These are phyloP conservation scores for Shiraia sp. DNA, from an alignment of 2,329 filamentous ascomycete genomes.

Conservation along the genomic window DNA sequence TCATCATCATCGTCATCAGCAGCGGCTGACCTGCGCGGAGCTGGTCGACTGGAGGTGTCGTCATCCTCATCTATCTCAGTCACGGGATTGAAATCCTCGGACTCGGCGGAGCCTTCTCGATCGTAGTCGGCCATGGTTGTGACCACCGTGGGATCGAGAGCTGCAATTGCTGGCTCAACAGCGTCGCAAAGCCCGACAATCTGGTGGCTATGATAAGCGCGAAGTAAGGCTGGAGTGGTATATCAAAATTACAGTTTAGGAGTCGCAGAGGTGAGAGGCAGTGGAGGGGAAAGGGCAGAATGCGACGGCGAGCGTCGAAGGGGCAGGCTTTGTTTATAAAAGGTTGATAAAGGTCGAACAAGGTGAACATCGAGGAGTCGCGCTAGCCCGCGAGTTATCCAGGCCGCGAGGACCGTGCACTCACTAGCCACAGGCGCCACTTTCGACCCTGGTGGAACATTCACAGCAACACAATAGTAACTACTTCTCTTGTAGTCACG, in stretches of 20 bases:
- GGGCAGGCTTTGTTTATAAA: slow-evolving; percentile 25
- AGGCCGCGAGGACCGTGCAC: slow-evolving; percentile 14
- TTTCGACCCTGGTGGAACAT: neutral
- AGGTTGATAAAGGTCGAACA: slow-evolving; percentile 8
- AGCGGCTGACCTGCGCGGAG: slow-evolving; percentile 33
- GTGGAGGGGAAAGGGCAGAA: slow-evolving; percentile 1
- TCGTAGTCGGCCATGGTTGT: slow-evolving; percentile 37
- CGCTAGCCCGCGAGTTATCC: slow-evolving; percentile 18
- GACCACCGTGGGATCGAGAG: slow-evolving; percentile 4
- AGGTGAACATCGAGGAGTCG: slow-evolving; percentile 19
- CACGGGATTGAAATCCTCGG: slow-evolving; percentile 82
- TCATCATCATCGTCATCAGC: slow-evolving; percentile 44
- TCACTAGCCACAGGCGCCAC: neutral
- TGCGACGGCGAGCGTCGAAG: slow-evolving; percentile 13
- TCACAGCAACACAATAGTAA: neutral
- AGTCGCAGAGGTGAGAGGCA: neutral
- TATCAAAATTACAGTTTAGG: slow-evolving; percentile 1
- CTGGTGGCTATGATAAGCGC: slow-evolving; percentile 4
- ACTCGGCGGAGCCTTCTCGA: slow-evolving; percentile 32
- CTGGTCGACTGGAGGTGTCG: slow-evolving; percentile 19
- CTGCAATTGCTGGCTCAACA: slow-evolving; percentile 7
- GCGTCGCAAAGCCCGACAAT: slow-evolving; percentile 11
- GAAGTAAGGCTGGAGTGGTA: neutral
- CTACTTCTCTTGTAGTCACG: too few species aligned
- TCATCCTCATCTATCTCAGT: slow-evolving; percentile 70